phyloP scores from a whole-genome alignment of 1,139 yeast species.

The Debaryomyces robertsiae region DNA sequence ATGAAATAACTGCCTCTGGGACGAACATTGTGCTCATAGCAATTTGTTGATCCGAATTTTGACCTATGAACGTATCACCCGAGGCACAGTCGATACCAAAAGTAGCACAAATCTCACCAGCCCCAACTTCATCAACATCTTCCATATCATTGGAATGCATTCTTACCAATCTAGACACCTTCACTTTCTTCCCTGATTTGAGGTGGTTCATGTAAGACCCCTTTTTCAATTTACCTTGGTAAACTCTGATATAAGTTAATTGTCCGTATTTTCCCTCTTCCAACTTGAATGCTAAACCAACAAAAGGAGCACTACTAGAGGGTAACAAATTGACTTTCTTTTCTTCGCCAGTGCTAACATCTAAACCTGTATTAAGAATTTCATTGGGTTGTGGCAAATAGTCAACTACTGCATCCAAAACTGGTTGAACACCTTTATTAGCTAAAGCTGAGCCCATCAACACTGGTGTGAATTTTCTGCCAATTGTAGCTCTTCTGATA shows the following conservation, averaged over 20 bases:
- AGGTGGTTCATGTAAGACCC: slow-evolving; percentile 88
- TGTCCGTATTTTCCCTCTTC: slow-evolving; percentile 99
- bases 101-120: slow-evolving; percentile 99
- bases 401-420: slow-evolving; percentile 93
- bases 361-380: slow-evolving; percentile 86
- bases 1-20: slow-evolving; percentile 96
- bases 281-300: slow-evolving; percentile 94
- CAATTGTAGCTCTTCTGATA: slow-evolving; percentile 95
- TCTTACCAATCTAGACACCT: slow-evolving; percentile 93
- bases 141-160: slow-evolving; percentile 99
- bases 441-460: slow-evolving; percentile 98
- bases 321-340: slow-evolving; percentile 76
- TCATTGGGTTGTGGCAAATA: slow-evolving; percentile 95
- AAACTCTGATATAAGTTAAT: slow-evolving; percentile 92
- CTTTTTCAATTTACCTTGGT: slow-evolving; percentile 92
- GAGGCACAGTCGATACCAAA: slow-evolving; percentile 99
- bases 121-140: slow-evolving; percentile 92
- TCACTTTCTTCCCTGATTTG: slow-evolving; percentile 90
- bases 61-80: slow-evolving; percentile 89
- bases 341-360: slow-evolving; percentile 55
- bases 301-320: slow-evolving; percentile 75
- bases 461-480: slow-evolving; percentile 96
- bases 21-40: slow-evolving; percentile 98
- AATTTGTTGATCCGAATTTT: slow-evolving; percentile 70
- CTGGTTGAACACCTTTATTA: slow-evolving; percentile 92